phyloP scores from a whole-genome alignment of 352 stramenopile species.

The Pseudoperonospora humuli region DNA sequence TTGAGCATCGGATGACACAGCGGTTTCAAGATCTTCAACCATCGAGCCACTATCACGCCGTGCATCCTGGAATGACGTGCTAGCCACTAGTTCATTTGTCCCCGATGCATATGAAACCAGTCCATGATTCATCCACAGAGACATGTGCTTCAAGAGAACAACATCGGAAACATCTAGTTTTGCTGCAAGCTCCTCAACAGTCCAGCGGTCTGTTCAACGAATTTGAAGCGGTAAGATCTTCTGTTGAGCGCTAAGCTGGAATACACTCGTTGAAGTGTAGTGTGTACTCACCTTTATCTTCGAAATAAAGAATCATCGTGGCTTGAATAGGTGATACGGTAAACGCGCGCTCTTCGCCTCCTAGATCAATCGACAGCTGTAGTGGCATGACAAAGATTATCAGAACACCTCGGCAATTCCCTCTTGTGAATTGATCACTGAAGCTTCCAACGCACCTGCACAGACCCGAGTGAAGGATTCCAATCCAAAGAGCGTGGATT shows the following conservation, averaged over 20 bases:
- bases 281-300: constrained; percentile 65
- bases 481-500: constrained; percentile 91
- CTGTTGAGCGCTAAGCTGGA: background rate
- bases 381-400: constrained; percentile 1
- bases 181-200: constrained; percentile 45
- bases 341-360: constrained; percentile 74
- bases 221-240: background rate
- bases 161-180: constrained; percentile 61
- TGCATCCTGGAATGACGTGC: constrained; percentile 38
- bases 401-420: background rate
- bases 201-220: constrained; percentile 38
- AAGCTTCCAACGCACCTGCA: constrained; percentile 54
- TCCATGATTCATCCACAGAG: constrained; percentile 69
- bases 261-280: background rate
- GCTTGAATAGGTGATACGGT: constrained; percentile 90
- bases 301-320: constrained; percentile 93
- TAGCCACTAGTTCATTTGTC: constrained; percentile 36
- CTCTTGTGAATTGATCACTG: background rate
- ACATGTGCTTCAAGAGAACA: constrained; percentile 44
- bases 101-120: constrained; percentile 40
- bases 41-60: constrained; percentile 30
- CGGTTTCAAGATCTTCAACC: constrained; percentile 61
- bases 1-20: constrained; percentile 86
- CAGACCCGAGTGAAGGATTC: constrained; percentile 90
- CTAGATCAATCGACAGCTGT: constrained; percentile 83